Evolutionary conservation across 768 basidiomycete species (phyloP).

Genomic region (Boletus reticuloceps): DNA sequence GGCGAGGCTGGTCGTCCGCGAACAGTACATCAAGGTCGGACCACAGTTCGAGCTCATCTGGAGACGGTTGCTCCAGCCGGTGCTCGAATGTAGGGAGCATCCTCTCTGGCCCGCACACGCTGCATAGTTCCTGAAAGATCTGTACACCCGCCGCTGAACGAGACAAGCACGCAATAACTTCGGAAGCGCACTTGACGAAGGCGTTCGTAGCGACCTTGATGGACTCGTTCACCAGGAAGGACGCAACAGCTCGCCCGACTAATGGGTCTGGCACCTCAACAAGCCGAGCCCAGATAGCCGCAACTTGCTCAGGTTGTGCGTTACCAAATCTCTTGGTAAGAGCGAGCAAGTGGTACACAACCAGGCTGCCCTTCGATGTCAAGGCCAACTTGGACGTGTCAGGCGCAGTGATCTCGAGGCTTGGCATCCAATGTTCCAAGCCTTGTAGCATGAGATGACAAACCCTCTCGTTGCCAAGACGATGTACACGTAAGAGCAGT

Average conservation of each 20-base stretch:
- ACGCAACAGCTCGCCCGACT: slow-evolving; percentile 76
- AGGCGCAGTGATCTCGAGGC: slow-evolving; percentile 54
- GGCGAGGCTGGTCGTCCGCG: slow-evolving; percentile 60
- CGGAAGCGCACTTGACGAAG: slow-evolving; percentile 77
- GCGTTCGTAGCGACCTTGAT: slow-evolving; percentile 76
- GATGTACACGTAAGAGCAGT: slow-evolving; percentile 66
- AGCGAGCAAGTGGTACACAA: slow-evolving; percentile 80
- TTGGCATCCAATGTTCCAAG: slow-evolving; percentile 80
- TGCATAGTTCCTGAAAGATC: slow-evolving; percentile 82
- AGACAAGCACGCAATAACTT: slow-evolving; percentile 81
- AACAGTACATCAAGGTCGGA: slow-evolving; percentile 77
- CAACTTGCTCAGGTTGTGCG: slow-evolving; percentile 75
- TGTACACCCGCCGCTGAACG: slow-evolving; percentile 69
- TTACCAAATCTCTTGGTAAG: slow-evolving; percentile 75
- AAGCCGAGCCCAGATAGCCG: slow-evolving; percentile 74
- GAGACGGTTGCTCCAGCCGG: slow-evolving; percentile 56
- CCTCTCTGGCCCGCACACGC: slow-evolving; percentile 76
- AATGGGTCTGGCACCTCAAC: slow-evolving; percentile 67
- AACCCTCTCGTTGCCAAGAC: slow-evolving; percentile 45
- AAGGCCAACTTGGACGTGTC: slow-evolving; percentile 36
- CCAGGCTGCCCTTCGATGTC: slow-evolving; percentile 51
- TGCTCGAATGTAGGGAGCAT: slow-evolving; percentile 81
- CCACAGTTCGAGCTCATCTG: slow-evolving; percentile 73
- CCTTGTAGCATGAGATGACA: slow-evolving; percentile 69
- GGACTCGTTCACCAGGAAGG: slow-evolving; percentile 86